phyloP scores from a whole-genome alignment of 2,329 filamentous ascomycete species.

The Neurospora sp. region DNA sequence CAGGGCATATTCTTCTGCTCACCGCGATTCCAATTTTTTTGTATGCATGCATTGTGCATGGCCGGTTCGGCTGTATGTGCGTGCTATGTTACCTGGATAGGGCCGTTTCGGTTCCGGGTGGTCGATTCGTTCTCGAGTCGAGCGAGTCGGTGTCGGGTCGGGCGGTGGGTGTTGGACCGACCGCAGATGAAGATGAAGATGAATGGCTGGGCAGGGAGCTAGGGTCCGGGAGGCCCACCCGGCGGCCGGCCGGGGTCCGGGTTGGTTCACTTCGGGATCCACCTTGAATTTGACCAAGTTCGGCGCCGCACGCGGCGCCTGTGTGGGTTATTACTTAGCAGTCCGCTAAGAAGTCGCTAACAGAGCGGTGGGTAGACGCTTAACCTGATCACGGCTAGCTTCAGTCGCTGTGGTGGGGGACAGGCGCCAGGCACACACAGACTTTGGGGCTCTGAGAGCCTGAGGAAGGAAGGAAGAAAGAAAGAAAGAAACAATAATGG shows the following conservation, averaged over 20 bases:
- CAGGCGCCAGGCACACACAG: background rate
- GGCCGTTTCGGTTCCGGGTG: background rate
- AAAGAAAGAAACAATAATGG: background rate
- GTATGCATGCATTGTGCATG: background rate
- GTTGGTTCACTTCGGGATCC: background rate
- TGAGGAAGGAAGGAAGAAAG: background rate
- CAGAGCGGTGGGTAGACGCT: background rate
- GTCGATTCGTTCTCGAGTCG: background rate
- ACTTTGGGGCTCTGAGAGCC: background rate
- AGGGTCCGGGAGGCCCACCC: background rate
- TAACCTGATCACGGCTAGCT: background rate
- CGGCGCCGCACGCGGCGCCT: background rate
- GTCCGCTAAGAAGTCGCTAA: background rate
- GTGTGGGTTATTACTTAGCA: background rate
- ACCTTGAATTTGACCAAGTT: background rate
- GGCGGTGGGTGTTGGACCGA: background rate
- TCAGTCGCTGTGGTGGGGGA: background rate
- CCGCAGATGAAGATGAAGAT: background rate
- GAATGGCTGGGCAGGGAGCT: background rate
- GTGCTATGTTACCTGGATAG: background rate
- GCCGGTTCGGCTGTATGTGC: background rate
- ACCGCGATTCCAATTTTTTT: background rate
- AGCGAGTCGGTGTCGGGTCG: background rate
- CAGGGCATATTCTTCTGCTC: background rate
- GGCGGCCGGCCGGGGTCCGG: background rate